Evolutionary conservation across 352 stramenopile genomes (phyloP), one percentile per base, ranked within the genome.

Genomic region (Pythium folliculosum): DNA sequence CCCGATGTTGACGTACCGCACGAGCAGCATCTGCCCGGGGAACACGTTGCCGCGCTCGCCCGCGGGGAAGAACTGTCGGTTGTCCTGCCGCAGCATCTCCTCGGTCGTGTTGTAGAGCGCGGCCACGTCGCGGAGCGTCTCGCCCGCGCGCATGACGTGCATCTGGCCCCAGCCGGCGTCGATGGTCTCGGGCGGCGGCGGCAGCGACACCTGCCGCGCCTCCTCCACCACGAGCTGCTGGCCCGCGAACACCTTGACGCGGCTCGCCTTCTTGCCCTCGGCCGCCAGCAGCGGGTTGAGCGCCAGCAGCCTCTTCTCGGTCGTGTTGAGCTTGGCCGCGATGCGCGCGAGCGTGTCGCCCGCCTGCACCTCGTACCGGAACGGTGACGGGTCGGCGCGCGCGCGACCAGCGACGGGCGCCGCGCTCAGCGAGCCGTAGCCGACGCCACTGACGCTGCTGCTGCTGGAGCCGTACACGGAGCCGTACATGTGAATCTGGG

Each of bases 101-200:
- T 92, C 82, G 22, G 73, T 90, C 48, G 86, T 93, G 71, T 95
- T 94, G 77, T 94, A 95, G 40, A 87, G 76, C 65, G 60, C 61
- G 32, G 86, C 84, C 50, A 95, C 92, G 65, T 48, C 69, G n/a
- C 77, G 67, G 57, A 95, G 71, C 61, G 84, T 81, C 64, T 95
- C 87, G 43, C 82, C 84, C 0, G 78, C 56, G 27, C 82, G 81
- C 63, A 94, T 84, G 22, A 94, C 57, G 57, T 95, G 87, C 85
- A 95, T 94, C 50, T 92, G 82, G 1, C 87, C 87, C 87, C 87
- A 95, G 52, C 87, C 87, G 48, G 87, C 78, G 75, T 95, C 87
- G 51, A 95, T 94, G 63, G 72, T 83, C 56, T 92, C 84, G 58
- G 87, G 84, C 23, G 82, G 82, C 27, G 85, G 87, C 25, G 87